A percentile compares a stretch with the other conserved stretches of the same genome.
These are phyloP conservation scores for Oehlia diaphana DNA, from an alignment of 192 early-diverging fungal genomes.

Conservation along the genomic window DNA sequence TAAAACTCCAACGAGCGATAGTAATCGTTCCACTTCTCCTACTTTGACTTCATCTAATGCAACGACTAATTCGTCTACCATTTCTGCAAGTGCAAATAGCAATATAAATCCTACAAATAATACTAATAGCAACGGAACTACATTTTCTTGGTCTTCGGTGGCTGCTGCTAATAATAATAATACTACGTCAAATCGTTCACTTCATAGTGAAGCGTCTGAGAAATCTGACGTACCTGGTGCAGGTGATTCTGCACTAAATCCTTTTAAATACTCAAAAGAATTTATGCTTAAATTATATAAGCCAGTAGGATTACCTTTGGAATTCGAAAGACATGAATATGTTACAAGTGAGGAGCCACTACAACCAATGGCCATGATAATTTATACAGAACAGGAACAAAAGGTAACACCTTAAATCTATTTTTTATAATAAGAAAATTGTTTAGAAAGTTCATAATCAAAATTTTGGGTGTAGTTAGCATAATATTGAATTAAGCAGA, in stretches of 20 bases:
- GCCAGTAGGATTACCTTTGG: slow-evolving; percentile 54
- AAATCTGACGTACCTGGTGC: slow-evolving; percentile 28
- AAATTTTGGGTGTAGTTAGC: background rate
- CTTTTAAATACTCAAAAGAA: slow-evolving; percentile 73
- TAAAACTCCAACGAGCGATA: slow-evolving; percentile 25
- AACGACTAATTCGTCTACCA: slow-evolving; percentile 11
- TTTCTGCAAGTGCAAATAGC: background rate
- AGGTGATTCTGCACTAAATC: slow-evolving; percentile 38
- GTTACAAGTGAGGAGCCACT: slow-evolving; percentile 62
- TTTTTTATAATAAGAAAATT: background rate
- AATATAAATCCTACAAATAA: slow-evolving; percentile 9
- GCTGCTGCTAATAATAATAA: slow-evolving; percentile 28
- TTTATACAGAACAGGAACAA: slow-evolving; percentile 61
- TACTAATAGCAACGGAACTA: slow-evolving; percentile 7
- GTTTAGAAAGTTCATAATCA: background rate
- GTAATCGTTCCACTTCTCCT: slow-evolving; percentile 22
- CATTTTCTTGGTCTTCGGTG: slow-evolving; percentile 33
- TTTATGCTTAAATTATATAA: slow-evolving; percentile 72
- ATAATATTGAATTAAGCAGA: background rate
- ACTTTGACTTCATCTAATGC: slow-evolving; percentile 26
- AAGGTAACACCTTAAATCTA: slow-evolving; percentile 43
- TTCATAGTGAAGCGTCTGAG: slow-evolving; percentile 23
- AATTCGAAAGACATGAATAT: slow-evolving; percentile 67
- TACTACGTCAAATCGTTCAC: slow-evolving; percentile 26
- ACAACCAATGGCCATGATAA: slow-evolving; percentile 58